These are phyloP conservation scores for Aspergillus sp. DNA, from an alignment of 2,329 filamentous ascomycete genomes.

Conservation along the genomic window DNA sequence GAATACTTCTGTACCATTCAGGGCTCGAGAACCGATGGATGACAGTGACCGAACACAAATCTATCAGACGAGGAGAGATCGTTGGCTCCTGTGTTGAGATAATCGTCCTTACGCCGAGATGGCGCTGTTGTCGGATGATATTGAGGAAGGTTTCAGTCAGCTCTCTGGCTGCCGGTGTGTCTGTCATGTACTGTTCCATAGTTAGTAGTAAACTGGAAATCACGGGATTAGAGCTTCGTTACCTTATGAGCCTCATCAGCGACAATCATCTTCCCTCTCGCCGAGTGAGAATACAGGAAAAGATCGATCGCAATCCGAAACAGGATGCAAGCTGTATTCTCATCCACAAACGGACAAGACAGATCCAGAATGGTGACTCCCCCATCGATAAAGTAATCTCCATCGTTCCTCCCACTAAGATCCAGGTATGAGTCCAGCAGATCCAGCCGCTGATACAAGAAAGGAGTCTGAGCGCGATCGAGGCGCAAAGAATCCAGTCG, in stretches of 20 bases:
- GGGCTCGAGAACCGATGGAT: constrained; percentile 69
- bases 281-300: constrained; percentile 58
- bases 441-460: constrained; percentile 60
- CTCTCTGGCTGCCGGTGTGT: constrained; percentile 10
- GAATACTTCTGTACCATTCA: constrained; percentile 53
- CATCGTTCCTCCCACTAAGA: constrained; percentile 1
- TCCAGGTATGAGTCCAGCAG: constrained; percentile 65
- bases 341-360: constrained; percentile 68
- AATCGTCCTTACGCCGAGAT: constrained; percentile 62
- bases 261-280: constrained; percentile 61
- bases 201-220: no score
- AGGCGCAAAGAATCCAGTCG: constrained; percentile 42
- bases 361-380: constrained; percentile 65
- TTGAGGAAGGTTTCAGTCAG: constrained; percentile 61
- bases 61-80: constrained; percentile 63
- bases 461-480: constrained; percentile 49
- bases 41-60: constrained; percentile 66
- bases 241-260: constrained; percentile 78
- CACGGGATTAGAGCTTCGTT: no score
- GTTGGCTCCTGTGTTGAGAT: constrained; percentile 76
- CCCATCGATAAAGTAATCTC: constrained; percentile 13
- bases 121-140: constrained; percentile 67
- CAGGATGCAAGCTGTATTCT: constrained; percentile 65
- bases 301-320: constrained; percentile 71
- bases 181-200: constrained; percentile 15